Evolutionary conservation across 768 basidiomycete species (phyloP).

Genomic region (Neoboletus magnificus): DNA sequence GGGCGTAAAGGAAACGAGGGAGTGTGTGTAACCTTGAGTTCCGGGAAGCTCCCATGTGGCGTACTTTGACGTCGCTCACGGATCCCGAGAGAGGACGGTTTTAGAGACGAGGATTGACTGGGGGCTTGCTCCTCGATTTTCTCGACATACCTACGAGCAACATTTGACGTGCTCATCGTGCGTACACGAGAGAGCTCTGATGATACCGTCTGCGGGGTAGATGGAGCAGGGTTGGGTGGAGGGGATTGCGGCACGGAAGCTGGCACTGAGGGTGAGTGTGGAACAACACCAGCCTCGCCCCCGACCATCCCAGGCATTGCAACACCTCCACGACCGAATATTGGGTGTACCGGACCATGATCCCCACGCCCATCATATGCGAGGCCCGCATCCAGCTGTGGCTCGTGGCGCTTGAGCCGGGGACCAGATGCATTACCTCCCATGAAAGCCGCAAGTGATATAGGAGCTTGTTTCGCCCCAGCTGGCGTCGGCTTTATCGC

Average conservation of each 20-base stretch:
- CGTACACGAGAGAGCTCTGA: conserved; percentile 26
- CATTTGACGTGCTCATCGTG: conserved; percentile 35
- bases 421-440: conserved; percentile 77
- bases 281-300: conserved; percentile 8
- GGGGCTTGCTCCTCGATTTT: conserved; percentile 37
- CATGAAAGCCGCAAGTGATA: conserved; percentile 79
- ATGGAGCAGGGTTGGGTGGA: background rate
- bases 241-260: conserved; percentile 1
- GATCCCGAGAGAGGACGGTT: conserved; percentile 20
- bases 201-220: conserved; percentile 3
- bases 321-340: conserved; percentile 72
- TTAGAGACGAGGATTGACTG: conserved; percentile 33
- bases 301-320: conserved; percentile 71
- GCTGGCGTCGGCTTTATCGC: conserved; percentile 9
- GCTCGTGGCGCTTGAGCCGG: conserved; percentile 65
- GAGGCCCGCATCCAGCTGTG: conserved; percentile 65
- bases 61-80: conserved; percentile 54
- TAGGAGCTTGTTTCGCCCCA: conserved; percentile 40
- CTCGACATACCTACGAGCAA: conserved; percentile 35
- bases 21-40: conserved; percentile 14
- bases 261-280: conserved; percentile 6
- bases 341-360: conserved; percentile 59
- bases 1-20: conserved; percentile 14
- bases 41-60: conserved; percentile 28
- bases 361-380: conserved; percentile 61